A percentile compares a stretch with the other conserved stretches of the same genome.
These are phyloP conservation scores for Boletus tomentosulus DNA, from an alignment of 768 basidiomycete species.

Conservation along the genomic window DNA sequence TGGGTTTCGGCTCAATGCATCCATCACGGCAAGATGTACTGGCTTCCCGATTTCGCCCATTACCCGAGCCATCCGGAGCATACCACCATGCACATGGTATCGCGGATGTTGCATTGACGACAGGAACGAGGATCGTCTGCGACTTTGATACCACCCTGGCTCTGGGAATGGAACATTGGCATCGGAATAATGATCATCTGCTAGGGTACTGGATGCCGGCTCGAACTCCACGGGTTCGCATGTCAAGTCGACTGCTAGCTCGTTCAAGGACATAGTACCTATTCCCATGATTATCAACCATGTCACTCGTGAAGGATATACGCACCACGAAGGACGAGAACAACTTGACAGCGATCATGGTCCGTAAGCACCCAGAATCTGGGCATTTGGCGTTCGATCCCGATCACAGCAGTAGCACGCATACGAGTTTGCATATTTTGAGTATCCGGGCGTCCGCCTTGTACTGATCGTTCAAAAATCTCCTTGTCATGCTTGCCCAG, in stretches of 20 bases:
- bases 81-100: constrained; percentile 77
- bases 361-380: constrained; percentile 86
- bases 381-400: constrained; percentile 69
- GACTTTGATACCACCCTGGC: constrained; percentile 21
- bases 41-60: constrained; percentile 79
- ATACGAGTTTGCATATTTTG: constrained; percentile 35
- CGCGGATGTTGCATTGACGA: constrained; percentile 22
- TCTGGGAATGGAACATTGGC: constrained; percentile 37
- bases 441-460: constrained; percentile 15
- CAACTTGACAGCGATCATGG: constrained; percentile 67
- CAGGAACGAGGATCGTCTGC: constrained; percentile 22
- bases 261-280: constrained; percentile 86
- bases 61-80: constrained; percentile 70
- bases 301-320: neutral
- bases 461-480: constrained; percentile 67
- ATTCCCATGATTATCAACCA: constrained; percentile 4
- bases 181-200: constrained; percentile 24
- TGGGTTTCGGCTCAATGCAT: constrained; percentile 64
- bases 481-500: constrained; percentile 79
- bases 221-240: constrained; percentile 71
- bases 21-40: constrained; percentile 68
- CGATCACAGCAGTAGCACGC: constrained; percentile 58
- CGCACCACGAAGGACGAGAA: constrained; percentile 67
- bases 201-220: constrained; percentile 40
- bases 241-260: constrained; percentile 80